Evolutionary conservation across 2,329 filamentous ascomycete genomes (phyloP).

Genomic region (Penicillium brasilianum): DNA sequence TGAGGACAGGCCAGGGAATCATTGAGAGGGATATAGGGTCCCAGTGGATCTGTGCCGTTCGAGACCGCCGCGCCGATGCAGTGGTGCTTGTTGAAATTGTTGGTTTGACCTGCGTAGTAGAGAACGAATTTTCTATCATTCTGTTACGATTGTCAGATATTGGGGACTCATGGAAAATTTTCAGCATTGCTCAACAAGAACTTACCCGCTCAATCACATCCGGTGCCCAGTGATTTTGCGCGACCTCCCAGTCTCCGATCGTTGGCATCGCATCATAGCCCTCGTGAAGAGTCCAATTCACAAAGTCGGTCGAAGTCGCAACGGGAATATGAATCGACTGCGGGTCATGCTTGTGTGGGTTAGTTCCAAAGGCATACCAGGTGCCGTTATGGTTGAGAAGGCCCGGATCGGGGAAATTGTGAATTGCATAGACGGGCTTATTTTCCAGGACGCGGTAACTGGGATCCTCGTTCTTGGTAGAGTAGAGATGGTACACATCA

Average conservation of each 20-base stretch:
- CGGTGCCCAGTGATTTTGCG: slow-evolving; percentile 63
- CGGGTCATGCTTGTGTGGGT: slow-evolving; percentile 25
- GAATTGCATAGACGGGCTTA: slow-evolving; percentile 27
- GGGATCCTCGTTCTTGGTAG: slow-evolving; percentile 18
- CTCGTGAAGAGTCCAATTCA: slow-evolving; percentile 50
- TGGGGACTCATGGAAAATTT: not conserved
- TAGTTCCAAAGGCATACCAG: slow-evolving; percentile 43
- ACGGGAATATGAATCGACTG: slow-evolving; percentile 55
- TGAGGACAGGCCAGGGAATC: slow-evolving; percentile 59
- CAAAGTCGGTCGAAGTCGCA: slow-evolving; percentile 55
- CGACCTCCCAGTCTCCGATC: slow-evolving; percentile 58
- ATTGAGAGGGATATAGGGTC: slow-evolving; percentile 55
- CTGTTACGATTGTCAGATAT: slow-evolving; percentile 21
- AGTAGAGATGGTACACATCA: slow-evolving; percentile 8
- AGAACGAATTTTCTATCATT: slow-evolving; percentile 59
- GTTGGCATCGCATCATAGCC: slow-evolving; percentile 59
- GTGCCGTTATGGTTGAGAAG: slow-evolving; percentile 39
- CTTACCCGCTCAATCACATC: slow-evolving; percentile 58
- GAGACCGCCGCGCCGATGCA: slow-evolving; percentile 63
- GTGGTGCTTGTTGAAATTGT: slow-evolving; percentile 49
- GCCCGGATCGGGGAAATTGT: slow-evolving; percentile 40
- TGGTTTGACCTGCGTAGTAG: slow-evolving; percentile 60
- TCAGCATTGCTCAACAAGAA: not conserved
- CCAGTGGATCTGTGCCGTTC: slow-evolving; percentile 28
- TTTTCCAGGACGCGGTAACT: slow-evolving; percentile 28